These are phyloP conservation scores for Echinosophora koreensis DNA, from an alignment of 306 rosid species.

Conservation along the genomic window DNA sequence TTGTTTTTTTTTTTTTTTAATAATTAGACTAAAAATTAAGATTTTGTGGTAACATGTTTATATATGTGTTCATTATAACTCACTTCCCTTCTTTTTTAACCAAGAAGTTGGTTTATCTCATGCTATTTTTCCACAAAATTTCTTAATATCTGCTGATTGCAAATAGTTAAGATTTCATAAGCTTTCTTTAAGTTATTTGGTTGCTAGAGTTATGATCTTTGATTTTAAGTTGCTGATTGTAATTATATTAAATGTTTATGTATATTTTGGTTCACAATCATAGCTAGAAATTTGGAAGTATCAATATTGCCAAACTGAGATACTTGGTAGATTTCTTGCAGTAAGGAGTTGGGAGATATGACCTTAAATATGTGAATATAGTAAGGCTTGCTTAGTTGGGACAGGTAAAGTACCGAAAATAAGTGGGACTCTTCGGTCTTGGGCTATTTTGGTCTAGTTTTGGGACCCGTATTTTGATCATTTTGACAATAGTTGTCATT, in stretches of 20 bases:
- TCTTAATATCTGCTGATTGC: too few relatives aligned
- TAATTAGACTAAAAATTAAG: too few relatives aligned
- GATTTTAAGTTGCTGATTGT: background rate
- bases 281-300: background rate
- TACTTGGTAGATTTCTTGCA: background rate
- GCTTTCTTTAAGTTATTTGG: too few relatives aligned
- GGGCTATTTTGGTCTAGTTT: background rate
- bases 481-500: background rate
- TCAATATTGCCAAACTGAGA: background rate
- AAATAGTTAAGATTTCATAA: too few relatives aligned
- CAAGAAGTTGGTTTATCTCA: too few relatives aligned
- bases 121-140: too few relatives aligned
- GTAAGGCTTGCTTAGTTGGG: background rate
- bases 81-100: too few relatives aligned
- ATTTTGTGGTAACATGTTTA: too few relatives aligned
- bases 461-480: background rate
- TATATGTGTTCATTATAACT: too few relatives aligned
- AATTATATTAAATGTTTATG: background rate
- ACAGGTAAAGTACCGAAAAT: background rate
- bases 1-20: too few relatives aligned
- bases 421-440: background rate
- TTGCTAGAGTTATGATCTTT: background rate
- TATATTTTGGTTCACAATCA: background rate
- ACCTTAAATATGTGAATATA: background rate
- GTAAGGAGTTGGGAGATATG: background rate